Evolutionary conservation across 371 early-diverging fungal species (phyloP), one percentile per base, ranked within the genome.

Genomic region (Syncephalastrum racemosum): DNA sequence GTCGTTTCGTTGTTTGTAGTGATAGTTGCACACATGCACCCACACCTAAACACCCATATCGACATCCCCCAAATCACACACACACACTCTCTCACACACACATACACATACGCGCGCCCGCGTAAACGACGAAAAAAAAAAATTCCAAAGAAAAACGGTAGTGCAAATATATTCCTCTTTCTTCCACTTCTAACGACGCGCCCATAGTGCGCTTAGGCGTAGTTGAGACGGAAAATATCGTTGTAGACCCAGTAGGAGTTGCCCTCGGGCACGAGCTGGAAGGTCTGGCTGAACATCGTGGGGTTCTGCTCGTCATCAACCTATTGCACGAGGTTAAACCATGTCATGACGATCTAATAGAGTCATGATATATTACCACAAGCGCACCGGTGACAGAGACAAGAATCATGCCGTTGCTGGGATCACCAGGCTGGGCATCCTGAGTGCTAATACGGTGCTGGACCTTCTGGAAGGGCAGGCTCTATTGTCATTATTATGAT

Each of bases 331-430:
- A 27, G 27, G 46, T 25, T 14, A 20, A 6, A 22, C 44, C 5
- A 39, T 39, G 54, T 20, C 36, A 22, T 48, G 45, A 45, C 52
- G 7, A 0, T 27, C 27, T 4, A 27, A 27, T 31, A 16, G 45
- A 7, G 41, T 22, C 23, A 41, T 40, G 0, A 46, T 31, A 50
- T 46, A 76, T 57, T 84, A 90, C 93, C 70, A 88, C 62, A 16
- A 96, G 83, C 67, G 84, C 86, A 58, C 97, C 97, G 54, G 94
- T 92, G n/a, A 95, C 94, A 18, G 72, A 46, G 49, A 96, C 88
- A 24, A 95, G 46, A 23, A 93, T 75, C 18, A 83, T 59, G 41
- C 71, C 75, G 54, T 56, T 49, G 18, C 46, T 54, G 45, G 86
- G 85, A 58, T 68, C 66, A 60, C 81, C 68, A 23, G 92, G 91